Conservation (phyloP, 306 rosid genomes). For the Sechiopsis laciniata region DNA sequence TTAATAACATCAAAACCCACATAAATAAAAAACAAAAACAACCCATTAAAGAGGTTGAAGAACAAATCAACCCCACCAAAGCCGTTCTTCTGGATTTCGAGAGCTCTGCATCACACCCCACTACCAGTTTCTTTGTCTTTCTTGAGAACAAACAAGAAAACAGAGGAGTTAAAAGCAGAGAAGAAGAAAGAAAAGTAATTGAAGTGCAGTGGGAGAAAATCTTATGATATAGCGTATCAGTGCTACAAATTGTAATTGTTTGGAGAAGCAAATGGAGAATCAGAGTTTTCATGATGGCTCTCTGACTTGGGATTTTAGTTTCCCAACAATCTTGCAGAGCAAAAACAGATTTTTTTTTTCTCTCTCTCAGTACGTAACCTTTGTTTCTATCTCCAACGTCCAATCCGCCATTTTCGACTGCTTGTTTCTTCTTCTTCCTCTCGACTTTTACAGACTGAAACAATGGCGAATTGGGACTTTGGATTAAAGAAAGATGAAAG, state of each 20-base stretch:
- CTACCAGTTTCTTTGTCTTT: background rate
- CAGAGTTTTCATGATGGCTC: conserved; percentile 50
- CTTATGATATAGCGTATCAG: conserved; percentile 43
- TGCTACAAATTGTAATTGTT: background rate
- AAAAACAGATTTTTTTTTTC: conserved; percentile 35
- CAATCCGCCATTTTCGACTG: background rate
- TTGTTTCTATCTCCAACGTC: conserved; percentile 14
- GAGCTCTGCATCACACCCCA: conserved; percentile 53
- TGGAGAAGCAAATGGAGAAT: background rate
- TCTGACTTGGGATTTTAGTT: conserved; percentile 73
- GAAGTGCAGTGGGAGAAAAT: conserved; percentile 31
- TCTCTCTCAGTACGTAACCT: conserved; percentile 21
- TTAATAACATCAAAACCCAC: background rate
- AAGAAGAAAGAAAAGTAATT: background rate
- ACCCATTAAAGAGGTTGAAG: background rate
- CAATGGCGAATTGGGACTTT: conserved; percentile 3
- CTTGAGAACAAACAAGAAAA: conserved; percentile 17
- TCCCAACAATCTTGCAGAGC: conserved; percentile 39
- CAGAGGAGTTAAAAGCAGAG: background rate
- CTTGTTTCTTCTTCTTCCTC: background rate
- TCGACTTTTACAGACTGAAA: background rate
- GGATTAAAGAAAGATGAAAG: background rate
- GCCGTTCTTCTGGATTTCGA: conserved; percentile 37
- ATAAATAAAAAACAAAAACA: background rate
- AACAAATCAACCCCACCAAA: conserved; percentile 35